Evolutionary conservation across 805 yeast genomes (phyloP).

Genomic region (Pichia nanzhaoensis): DNA sequence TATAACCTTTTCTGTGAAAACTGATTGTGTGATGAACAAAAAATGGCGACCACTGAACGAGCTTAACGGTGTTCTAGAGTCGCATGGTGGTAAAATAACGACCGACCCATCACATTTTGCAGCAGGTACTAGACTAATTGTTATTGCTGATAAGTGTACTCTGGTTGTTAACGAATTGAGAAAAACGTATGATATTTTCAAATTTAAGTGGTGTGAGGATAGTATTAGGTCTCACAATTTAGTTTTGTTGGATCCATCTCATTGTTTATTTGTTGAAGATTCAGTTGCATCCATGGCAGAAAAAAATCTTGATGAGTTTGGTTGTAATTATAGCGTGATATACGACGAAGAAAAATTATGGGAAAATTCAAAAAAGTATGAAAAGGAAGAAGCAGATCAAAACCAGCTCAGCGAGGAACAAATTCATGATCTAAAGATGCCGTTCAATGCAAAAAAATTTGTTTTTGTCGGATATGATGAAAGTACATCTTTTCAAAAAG

Average conservation of each 20-base stretch:
- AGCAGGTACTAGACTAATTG: slow-evolving; percentile 19
- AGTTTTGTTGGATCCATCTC: slow-evolving; percentile 54
- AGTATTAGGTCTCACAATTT: slow-evolving; percentile 40
- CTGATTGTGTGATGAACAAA: slow-evolving; percentile 35
- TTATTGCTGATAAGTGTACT: slow-evolving; percentile 35
- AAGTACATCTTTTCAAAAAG: neutral
- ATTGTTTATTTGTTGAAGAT: slow-evolving; percentile 34
- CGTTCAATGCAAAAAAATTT: neutral
- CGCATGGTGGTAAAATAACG: slow-evolving; percentile 45
- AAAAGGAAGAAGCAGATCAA: neutral
- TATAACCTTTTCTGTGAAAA: slow-evolving; percentile 43
- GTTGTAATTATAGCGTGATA: slow-evolving; percentile 48
- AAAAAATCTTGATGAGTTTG: slow-evolving; percentile 46
- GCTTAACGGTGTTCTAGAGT: slow-evolving; percentile 33
- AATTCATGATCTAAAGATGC: neutral
- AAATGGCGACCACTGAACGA: slow-evolving; percentile 29
- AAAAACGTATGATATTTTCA: slow-evolving; percentile 48
- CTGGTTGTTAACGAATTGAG: slow-evolving; percentile 33
- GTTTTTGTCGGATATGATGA: neutral
- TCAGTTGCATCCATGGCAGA: slow-evolving; percentile 19
- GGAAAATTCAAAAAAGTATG: slow-evolving; percentile 4
- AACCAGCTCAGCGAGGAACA: neutral
- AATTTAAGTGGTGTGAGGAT: slow-evolving; percentile 68
- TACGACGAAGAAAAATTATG: slow-evolving; percentile 2
- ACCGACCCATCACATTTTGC: slow-evolving; percentile 27